phyloP scores from a whole-genome alignment of 768 basidiomycete species.

The Auricularia auricula-judae region DNA sequence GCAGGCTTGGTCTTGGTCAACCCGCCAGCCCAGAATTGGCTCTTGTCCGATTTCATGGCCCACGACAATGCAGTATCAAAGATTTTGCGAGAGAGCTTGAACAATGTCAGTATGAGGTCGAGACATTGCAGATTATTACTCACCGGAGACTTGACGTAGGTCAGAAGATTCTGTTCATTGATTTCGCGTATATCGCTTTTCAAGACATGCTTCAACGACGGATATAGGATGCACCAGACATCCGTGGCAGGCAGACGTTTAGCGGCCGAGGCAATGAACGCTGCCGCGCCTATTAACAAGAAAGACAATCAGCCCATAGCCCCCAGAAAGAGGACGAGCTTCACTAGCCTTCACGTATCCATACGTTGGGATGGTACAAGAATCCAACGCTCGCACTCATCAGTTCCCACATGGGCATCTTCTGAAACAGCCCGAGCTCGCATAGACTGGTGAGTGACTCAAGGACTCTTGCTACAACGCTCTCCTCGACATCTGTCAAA shows the following conservation, averaged over 20 bases:
- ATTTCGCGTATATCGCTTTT: conserved; percentile 71
- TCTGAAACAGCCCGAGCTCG: conserved; percentile 82
- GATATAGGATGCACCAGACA: conserved; percentile 95
- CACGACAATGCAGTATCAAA: conserved; percentile 80
- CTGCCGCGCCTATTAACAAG: conserved; percentile 52
- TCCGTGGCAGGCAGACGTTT: conserved; percentile 77
- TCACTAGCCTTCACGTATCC: conserved; percentile 83
- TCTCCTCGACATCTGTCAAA: conserved; percentile 80
- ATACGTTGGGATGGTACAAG: conserved; percentile 88
- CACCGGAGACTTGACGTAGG: conserved; percentile 71
- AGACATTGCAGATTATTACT: conserved; percentile 15
- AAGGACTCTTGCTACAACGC: conserved; percentile 86
- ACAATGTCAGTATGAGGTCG: background rate
- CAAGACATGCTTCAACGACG: conserved; percentile 75
- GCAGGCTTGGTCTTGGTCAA: conserved; percentile 24
- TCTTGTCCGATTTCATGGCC: conserved; percentile 77
- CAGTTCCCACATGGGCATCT: conserved; percentile 95
- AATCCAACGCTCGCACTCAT: conserved; percentile 83
- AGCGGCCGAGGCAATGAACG: conserved; percentile 80
- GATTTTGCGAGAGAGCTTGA: conserved; percentile 52
- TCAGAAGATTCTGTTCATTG: conserved; percentile 63
- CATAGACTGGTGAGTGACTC: conserved; percentile 78
- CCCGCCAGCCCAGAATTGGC: conserved; percentile 64
- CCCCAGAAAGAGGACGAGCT: background rate
- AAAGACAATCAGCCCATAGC: background rate